Evolutionary conservation across 345 rosid genomes (phyloP), one percentile per base, ranked within the genome.

Genomic region (Aegle marmelos): DNA sequence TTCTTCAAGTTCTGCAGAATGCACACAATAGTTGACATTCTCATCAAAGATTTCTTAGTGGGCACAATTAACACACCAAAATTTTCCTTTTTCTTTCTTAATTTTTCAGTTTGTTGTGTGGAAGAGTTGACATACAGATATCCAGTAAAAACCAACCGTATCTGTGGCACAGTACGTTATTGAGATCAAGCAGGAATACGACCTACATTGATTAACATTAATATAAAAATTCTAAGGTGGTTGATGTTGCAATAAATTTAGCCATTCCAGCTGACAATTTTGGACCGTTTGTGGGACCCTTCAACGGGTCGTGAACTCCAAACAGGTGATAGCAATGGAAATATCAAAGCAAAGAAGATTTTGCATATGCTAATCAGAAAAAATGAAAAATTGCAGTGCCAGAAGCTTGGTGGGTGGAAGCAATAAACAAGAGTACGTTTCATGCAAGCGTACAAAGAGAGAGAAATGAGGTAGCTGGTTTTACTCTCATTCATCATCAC

Each of bases 321-420:
- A 58, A 76, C 70, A 61, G 75, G 56, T 76, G 57, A 50, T 27
- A 71, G 67, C 48, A 62, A 28, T 28, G 76, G 62, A 39, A 31
- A 84, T 66, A 9, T 5, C 50, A 28, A 36, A 9, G 27, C 53
- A 39, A 56, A 31, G 19, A 13, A 79, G 31, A 72, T 62, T 19
- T 60, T n/a, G 48, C 61, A 31, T 31, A 9, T 56, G 53, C 21
- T n/a, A 19, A 68, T 50, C 56, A 50, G 21, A 41, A 25, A 33
- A 56, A 33, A 62, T 39, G 37, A 59, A 76, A 76, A 64, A 73
- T 27, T 76, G 77, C 81, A 24, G 62, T 45, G 72, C 31, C 61
- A 56, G 28, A 25, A 22, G 21, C 9, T 57, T 33, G 85, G 85
- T 84, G 78, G 89, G 81, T 86, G 85, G 70, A 80, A 76, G 87